Evolutionary conservation across 2,329 filamentous ascomycete species (phyloP), one percentile per base, ranked within the genome.

Genomic region (Fusarium circinatum): DNA sequence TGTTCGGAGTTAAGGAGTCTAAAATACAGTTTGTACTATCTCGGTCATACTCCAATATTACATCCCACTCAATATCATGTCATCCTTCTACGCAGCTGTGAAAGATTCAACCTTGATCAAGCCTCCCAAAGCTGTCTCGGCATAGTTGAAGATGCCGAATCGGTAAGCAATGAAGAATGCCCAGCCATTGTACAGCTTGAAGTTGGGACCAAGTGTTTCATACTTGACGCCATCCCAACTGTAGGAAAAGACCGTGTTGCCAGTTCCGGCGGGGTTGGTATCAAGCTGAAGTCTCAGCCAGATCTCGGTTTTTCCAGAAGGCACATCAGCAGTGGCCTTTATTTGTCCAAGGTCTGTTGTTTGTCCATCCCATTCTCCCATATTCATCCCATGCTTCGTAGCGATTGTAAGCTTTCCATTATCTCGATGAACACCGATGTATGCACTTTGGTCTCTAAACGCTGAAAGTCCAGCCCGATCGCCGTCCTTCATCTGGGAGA

Each of bases 371-470:
- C 72, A 77, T 65, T 78, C 78, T 68, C 85, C 80, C 65, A 85
- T 78, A 7, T 76, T 80, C 49, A 87, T 77, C 26, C 81, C 80
- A 48, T 84, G 81, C 12, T 82, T 79, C 5, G 85, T 75, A 8
- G 80, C 73, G 1, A 85, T 68, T 11, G 73, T 78, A 52, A 81
- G 76, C 4, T 61, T 66, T 54, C 84, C 68, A 12, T 57, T 36
- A 8, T 62, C 49, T 18, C 62, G 84, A 65, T 83, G 76, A 15
- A 90, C 78, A 3, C 86, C 88, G 36, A 91, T 86, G 76, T 85
- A 90, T 0, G 86, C 87, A 2, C 83, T 84, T 18, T 82, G 80
- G 70, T 90, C 87, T 2, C 89, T 85, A 79, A 91, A 88, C 9
- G 86, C 80, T 0, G 86, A 85, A 1, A 89, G 81, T 3, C 89